Evolutionary conservation across 164 flowering plant species (phyloP).

Genomic region (Stephania yunnanensis): DNA sequence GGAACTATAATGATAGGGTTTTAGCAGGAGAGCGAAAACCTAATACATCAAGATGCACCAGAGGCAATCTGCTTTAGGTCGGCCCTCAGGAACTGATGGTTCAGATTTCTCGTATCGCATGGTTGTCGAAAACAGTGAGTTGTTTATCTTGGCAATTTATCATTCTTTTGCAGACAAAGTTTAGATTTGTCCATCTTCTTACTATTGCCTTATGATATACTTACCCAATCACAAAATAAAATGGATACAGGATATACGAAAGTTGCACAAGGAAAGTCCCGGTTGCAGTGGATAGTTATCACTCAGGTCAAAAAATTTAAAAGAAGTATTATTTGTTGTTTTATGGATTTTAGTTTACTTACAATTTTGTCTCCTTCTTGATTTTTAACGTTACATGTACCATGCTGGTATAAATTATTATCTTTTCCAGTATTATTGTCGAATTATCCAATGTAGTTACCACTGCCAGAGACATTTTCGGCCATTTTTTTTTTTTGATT

Average conservation of each 20-base stretch:
- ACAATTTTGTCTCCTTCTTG: too few species aligned
- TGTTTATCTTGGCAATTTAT: neutral
- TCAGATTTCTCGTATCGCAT: conserved; percentile 97
- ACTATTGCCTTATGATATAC: neutral
- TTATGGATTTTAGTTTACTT: too few species aligned
- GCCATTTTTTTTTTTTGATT: too few species aligned
- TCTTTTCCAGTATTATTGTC: too few species aligned
- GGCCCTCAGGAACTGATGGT: conserved; percentile 93
- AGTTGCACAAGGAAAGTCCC: conserved; percentile 67
- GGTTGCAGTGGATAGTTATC: conserved; percentile 36
- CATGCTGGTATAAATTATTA: too few species aligned
- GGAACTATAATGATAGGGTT: neutral
- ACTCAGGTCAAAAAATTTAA: conserved; percentile 39
- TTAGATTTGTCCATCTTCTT: neutral
- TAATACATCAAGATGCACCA: conserved; percentile 39
- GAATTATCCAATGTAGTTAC: too few species aligned
- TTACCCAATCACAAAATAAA: neutral
- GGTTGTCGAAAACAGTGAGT: conserved; percentile 86
- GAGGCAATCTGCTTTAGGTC: conserved; percentile 40
- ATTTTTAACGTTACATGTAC: too few species aligned
- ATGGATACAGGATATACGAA: conserved; percentile 54
- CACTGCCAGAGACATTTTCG: too few species aligned
- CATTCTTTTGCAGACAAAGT: neutral
- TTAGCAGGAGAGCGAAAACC: neutral
- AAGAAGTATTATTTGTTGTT: neutral